Evolutionary conservation across 352 stramenopile species (phyloP), one percentile per base, ranked within the genome.

Genomic region (Phytophthora ohioensis): DNA sequence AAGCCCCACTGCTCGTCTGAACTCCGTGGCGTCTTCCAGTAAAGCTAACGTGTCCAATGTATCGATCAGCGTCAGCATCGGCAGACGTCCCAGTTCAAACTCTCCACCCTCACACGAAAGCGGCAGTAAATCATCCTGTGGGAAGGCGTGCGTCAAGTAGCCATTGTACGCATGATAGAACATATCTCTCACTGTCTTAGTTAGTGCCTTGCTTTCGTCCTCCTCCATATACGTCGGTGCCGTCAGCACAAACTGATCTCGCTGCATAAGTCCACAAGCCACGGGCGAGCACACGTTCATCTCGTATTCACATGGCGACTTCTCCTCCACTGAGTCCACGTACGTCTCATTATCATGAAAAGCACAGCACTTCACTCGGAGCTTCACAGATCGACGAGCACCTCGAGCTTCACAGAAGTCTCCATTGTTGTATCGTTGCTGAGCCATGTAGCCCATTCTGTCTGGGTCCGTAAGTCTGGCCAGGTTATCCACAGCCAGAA

Each of bases 11-110:
- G 88, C 87, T 68, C 78, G 78, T 36, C 79, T 76, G 66, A 98
- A 98, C 60, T 92, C 83, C 7, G 63, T 61, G 7, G 81, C 81
- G 53, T 97, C 84, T 42, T 94, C 77, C 31, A 98, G 68, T n/a
- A 98, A 69, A 46, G 88, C 89, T 21, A 98, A 81, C 34, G 91
- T 98, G 69, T 98, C 93, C 9, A 98, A 73, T 17, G 88, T 95
- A 71, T 98, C 93, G 65, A 98, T 94, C 15, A 98, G 79, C 48
- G 93, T 98, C 17, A 97, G 75, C 84, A 95, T 91, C 9, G 73
- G 84, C 41, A 96, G 85, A 17, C 91, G 90, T 49, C 87, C 86
- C 2, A 95, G 81, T 62, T 93, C 86, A 59, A 95, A 95, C 39
- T 77, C 78, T 32, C 85, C 83, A 51, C 87, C 89, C 30, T 70